A percentile compares a stretch with the other conserved stretches of the same genome.
phyloP scores from a whole-genome alignment of 257 asterid genomes.

The Orobanche coerulescens region DNA sequence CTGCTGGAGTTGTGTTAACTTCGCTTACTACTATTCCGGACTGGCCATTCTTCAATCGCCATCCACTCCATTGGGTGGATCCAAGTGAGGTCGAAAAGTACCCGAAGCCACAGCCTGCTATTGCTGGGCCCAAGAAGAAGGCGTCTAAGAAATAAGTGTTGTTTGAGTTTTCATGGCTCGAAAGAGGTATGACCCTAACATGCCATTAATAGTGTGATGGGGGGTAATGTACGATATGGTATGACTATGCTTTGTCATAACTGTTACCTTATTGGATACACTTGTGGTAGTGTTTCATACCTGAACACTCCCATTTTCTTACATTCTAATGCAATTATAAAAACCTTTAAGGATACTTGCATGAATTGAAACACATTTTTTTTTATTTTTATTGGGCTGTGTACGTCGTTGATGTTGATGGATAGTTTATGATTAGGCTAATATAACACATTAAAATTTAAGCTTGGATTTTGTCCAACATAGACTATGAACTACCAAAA shows the following conservation, averaged over 20 bases:
- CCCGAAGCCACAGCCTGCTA: constrained; percentile 48
- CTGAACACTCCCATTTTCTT: neutral
- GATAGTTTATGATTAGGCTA: too few relatives aligned
- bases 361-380: too few relatives aligned
- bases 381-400: too few relatives aligned
- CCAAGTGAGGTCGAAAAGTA: constrained; percentile 56
- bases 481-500: too few relatives aligned
- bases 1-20: constrained; percentile 58
- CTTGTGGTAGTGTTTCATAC: neutral
- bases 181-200: neutral
- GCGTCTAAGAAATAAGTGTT: constrained; percentile 45
- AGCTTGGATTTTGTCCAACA: too few relatives aligned
- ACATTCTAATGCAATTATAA: neutral
- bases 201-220: neutral
- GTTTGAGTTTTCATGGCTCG: neutral
- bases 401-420: too few relatives aligned
- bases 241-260: neutral
- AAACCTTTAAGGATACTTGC: too few relatives aligned
- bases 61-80: constrained; percentile 68
- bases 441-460: too few relatives aligned
- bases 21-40: constrained; percentile 54
- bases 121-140: constrained; percentile 44
- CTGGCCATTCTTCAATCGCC: constrained; percentile 63
- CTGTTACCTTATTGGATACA: neutral
- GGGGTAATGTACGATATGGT: neutral